Evolutionary conservation across 2,329 filamentous ascomycete species (phyloP).

Genomic region (Zarea fungicola): DNA sequence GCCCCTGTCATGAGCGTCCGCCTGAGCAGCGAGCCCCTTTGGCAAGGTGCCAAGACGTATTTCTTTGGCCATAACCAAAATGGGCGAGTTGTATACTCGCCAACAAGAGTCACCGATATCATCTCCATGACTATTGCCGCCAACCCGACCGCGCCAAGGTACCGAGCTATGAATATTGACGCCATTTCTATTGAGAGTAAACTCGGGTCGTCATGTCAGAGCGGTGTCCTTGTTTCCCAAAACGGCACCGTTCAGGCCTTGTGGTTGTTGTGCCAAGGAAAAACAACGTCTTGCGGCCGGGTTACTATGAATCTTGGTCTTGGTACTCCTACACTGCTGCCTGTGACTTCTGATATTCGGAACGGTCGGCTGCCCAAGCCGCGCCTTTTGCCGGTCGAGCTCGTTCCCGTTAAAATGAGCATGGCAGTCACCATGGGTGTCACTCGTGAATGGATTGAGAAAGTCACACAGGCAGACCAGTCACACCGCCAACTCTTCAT

Average conservation of each 20-base stretch:
- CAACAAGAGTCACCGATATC: slow-evolving; percentile 94
- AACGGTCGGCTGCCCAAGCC: slow-evolving; percentile 72
- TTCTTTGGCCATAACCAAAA: slow-evolving; percentile 99
- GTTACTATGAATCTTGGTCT: slow-evolving; percentile 95
- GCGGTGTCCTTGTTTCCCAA: slow-evolving; percentile 82
- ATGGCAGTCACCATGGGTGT: slow-evolving; percentile 97
- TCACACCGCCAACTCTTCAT: slow-evolving; percentile 96
- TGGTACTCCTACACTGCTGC: slow-evolving; percentile 79
- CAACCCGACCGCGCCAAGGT: slow-evolving; percentile 84
- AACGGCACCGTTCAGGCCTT: slow-evolving; percentile 91
- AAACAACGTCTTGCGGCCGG: slow-evolving; percentile 70
- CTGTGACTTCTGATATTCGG: slow-evolving; percentile 83
- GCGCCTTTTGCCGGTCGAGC: slow-evolving; percentile 89
- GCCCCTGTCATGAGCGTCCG: slow-evolving; percentile 87
- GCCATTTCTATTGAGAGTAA: slow-evolving; percentile 96
- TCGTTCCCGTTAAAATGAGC: slow-evolving; percentile 91
- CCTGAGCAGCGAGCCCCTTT: slow-evolving; percentile 74
- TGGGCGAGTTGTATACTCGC: slow-evolving; percentile 84
- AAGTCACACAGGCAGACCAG: slow-evolving; percentile 82
- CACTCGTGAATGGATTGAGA: slow-evolving; percentile 89
- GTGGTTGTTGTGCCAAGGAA: slow-evolving; percentile 95
- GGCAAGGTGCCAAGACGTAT: slow-evolving; percentile 88
- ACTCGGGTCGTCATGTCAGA: slow-evolving; percentile 85
- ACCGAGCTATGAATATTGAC: slow-evolving; percentile 91
- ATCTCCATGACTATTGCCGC: slow-evolving; percentile 95